Evolutionary conservation across 2,329 filamentous ascomycete genomes (phyloP), one percentile per base, ranked within the genome.

Genomic region (Penicillium capsulatum): DNA sequence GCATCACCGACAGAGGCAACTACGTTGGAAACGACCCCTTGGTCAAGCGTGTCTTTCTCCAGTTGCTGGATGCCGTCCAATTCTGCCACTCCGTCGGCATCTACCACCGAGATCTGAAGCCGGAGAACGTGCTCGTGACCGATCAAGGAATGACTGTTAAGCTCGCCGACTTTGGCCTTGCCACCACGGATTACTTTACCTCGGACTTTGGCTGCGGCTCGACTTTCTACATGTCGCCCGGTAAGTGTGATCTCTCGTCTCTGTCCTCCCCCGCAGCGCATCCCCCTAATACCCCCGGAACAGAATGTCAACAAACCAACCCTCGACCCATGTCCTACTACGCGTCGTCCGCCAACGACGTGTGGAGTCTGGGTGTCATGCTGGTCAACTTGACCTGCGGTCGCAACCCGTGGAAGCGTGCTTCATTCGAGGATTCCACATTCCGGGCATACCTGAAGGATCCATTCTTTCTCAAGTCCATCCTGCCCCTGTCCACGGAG

Each of bases 221-320:
- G 20, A 97, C 91, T 10, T 97, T 97, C 61, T 98, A 98, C 72
- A 98, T 97, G 92, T 95, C 89, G 61, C 92, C 92, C 79, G 91
- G 91, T 96, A 84, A 66, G 79, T 72, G 50, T 38, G 31, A 42
- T 16, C 17, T 19, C 22, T 35, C 13, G 2, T 30, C 26, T 13
- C 22, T 8, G 13, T 8, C 3, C 17, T 9, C 7, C 17, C 20
- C 10, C 33, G 22, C 13, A 8, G 26, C 17, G 3, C 11, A n/a
- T n/a, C 16, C n/a, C n/a, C 20, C 45, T 50, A 50, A 50, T 44
- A 14, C 29, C 43, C 17, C n/a, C 60, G 46, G 62, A 58, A 37
- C 50, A 96, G 92, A 98, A 79, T 98, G 92, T 64, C 81, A 96
- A 67, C 86, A 88, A 57, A 77, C 83, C 41, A 75, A 76, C 68